Evolutionary conservation across 768 basidiomycete species (phyloP).

Genomic region (Tubosaeta sp.): DNA sequence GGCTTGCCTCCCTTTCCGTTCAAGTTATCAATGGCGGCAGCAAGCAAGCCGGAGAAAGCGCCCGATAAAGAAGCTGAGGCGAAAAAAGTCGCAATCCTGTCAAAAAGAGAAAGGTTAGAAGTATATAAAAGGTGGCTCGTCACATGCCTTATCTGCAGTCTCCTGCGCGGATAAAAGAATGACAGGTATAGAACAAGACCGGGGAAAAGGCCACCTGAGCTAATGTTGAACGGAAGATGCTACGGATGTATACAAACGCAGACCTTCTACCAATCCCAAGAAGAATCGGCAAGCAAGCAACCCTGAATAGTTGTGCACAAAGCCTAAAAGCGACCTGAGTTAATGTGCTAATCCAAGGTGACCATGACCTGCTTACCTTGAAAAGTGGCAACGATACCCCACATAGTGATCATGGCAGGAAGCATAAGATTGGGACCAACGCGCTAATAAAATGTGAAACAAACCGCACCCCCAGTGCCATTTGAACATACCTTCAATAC

Average conservation of each 20-base stretch:
- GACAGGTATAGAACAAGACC: constrained; percentile 2
- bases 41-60: constrained; percentile 58
- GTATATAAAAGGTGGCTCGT: background rate
- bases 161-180: background rate
- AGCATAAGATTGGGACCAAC: constrained; percentile 56
- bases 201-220: background rate
- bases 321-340: background rate
- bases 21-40: constrained; percentile 49
- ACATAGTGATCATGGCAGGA: constrained; percentile 58
- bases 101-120: background rate
- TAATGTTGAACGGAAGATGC: background rate
- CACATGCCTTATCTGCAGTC: background rate
- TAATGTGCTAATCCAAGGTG: background rate
- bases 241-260: background rate
- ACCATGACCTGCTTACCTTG: constrained; percentile 43
- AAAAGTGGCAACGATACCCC: constrained; percentile 63
- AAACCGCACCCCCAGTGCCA: background rate
- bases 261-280: constrained; percentile 1
- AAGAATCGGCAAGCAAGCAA: constrained; percentile 1
- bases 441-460: constrained; percentile 13
- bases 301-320: background rate
- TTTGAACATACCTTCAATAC: constrained; percentile 39
- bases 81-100: constrained; percentile 36
- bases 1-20: constrained; percentile 44
- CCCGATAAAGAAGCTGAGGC: constrained; percentile 50